These are phyloP conservation scores for Debaryomyces fabryi DNA, from an alignment of 1,139 yeast genomes.

Conservation along the genomic window DNA sequence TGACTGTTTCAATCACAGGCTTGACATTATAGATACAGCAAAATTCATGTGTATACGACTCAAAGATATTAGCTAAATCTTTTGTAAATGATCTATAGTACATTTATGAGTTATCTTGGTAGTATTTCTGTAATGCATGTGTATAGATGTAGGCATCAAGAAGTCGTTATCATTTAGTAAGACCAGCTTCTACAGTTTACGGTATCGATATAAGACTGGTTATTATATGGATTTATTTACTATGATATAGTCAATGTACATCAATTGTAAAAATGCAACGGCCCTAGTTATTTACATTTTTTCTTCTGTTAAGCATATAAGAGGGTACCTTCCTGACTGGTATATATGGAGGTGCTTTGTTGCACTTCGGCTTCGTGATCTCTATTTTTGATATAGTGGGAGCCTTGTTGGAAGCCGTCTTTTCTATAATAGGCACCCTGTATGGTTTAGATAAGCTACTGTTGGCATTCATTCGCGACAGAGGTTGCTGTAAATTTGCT, in stretches of 20 bases:
- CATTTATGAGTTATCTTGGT: background rate
- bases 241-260: background rate
- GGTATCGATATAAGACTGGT: background rate
- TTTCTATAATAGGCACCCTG: slow-evolving; percentile 1
- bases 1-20: background rate
- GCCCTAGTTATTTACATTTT: background rate
- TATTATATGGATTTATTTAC: background rate
- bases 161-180: background rate
- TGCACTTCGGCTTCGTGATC: slow-evolving; percentile 11
- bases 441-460: background rate
- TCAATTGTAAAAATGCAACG: background rate
- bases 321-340: slow-evolving; percentile 22
- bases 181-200: background rate
- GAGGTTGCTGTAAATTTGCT: background rate
- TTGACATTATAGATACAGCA: background rate
- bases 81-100: background rate
- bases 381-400: slow-evolving; percentile 4
- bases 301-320: slow-evolving; percentile 10
- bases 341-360: slow-evolving; percentile 33
- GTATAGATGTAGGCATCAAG: background rate
- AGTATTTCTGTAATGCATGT: background rate
- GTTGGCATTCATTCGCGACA: background rate
- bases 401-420: slow-evolving; percentile 2
- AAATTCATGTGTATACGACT: background rate
- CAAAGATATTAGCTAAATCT: background rate